phyloP scores from a whole-genome alignment of 164 flowering plant genomes.

The Buxus sempervirens region DNA sequence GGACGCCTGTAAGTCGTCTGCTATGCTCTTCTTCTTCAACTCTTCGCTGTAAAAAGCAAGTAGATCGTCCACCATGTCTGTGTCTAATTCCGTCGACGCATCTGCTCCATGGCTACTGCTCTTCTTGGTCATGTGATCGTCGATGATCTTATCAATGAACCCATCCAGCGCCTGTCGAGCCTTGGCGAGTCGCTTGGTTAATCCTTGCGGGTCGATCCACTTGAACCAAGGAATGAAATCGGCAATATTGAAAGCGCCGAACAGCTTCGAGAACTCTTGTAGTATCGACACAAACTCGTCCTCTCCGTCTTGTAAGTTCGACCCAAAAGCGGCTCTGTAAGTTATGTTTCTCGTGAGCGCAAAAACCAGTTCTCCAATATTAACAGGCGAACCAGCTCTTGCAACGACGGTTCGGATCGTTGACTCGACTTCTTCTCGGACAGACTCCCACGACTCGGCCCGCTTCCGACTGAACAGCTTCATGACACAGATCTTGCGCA shows the following conservation, averaged over 20 bases:
- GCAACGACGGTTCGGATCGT: conserved; percentile 24
- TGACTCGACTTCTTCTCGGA: conserved; percentile 65
- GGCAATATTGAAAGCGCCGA: conserved; percentile 71
- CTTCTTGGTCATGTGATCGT: conserved; percentile 48
- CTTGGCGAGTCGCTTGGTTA: conserved; percentile 34
- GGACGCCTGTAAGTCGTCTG: conserved; percentile 43
- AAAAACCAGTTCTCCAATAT: conserved; percentile 65
- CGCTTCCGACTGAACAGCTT: conserved; percentile 73
- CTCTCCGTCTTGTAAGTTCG: conserved; percentile 46
- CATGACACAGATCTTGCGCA: conserved; percentile 84
- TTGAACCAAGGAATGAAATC: conserved; percentile 63
- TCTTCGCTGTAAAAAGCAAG: conserved; percentile 54
- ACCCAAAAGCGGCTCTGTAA: conserved; percentile 74
- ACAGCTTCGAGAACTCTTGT: conserved; percentile 77
- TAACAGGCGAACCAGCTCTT: conserved; percentile 34
- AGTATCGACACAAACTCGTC: conserved; percentile 56
- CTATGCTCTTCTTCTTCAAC: conserved; percentile 21
- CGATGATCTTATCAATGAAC: conserved; percentile 66
- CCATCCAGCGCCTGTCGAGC: conserved; percentile 55
- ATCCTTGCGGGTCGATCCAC: conserved; percentile 61
- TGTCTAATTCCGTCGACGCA: conserved; percentile 13
- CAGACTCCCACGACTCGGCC: conserved; percentile 80
- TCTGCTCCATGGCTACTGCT: neutral
- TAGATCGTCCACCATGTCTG: conserved; percentile 78
- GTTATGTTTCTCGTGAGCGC: conserved; percentile 49